Percentiles rank a stretch among this genome's conserved stretches.
phyloP scores from a whole-genome alignment of 83 land plant species.

The Diphasiastrum complanatum region DNA sequence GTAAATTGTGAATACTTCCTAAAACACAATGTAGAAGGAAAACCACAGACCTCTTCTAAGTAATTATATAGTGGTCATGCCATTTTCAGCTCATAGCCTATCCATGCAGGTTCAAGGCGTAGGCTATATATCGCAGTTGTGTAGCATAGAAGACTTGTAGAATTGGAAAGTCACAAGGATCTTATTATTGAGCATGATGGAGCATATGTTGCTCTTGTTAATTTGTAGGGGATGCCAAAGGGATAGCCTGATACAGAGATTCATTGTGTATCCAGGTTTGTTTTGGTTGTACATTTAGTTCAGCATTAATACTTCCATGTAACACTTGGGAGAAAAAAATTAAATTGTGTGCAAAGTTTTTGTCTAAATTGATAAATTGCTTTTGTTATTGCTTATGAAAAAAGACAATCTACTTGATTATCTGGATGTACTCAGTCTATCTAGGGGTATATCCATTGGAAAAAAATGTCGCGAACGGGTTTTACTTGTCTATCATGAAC shows the following conservation, averaged over 20 bases:
- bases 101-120: conserved; percentile 2
- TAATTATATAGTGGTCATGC: too few relatives aligned
- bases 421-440: too few relatives aligned
- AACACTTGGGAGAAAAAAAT: not conserved
- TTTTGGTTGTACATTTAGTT: not conserved
- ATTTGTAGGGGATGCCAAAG: conserved; percentile 10
- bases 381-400: too few relatives aligned
- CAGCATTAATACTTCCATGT: not conserved
- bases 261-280: not conserved
- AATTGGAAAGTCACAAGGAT: conserved; percentile 11
- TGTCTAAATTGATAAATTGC: too few relatives aligned
- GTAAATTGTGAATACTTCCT: too few relatives aligned
- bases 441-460: too few relatives aligned
- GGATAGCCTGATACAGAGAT: conserved; percentile 3
- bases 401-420: too few relatives aligned
- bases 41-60: too few relatives aligned
- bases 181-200: conserved; percentile 5
- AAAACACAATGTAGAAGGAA: too few relatives aligned
- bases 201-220: conserved; percentile 9
- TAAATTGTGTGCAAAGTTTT: too few relatives aligned
- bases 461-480: too few relatives aligned
- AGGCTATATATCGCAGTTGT: conserved; percentile 9
- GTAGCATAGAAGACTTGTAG: conserved; percentile 6
- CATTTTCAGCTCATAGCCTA: conserved; percentile 18
- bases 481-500: too few relatives aligned